phyloP scores from a whole-genome alignment of 2,329 filamentous ascomycete genomes.

The Pseudogymnoascus sp. region DNA sequence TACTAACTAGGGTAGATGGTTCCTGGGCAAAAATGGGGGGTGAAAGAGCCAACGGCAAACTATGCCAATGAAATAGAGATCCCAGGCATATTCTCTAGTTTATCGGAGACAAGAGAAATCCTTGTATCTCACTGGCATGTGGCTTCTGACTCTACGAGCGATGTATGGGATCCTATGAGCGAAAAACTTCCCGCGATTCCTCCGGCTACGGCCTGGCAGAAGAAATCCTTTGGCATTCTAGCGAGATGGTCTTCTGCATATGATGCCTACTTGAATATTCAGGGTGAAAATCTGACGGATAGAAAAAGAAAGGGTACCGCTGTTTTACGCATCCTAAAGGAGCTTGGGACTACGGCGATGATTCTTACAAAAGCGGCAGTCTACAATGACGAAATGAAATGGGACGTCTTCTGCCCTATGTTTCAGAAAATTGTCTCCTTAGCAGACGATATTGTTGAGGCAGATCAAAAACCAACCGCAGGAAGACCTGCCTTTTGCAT shows the following conservation, averaged over 20 bases:
- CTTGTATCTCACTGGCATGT: not conserved
- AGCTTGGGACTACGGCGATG: not conserved
- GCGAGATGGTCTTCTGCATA: not conserved
- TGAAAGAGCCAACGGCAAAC: not conserved
- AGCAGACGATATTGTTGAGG: constrained; percentile 12
- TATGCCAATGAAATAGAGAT: not conserved
- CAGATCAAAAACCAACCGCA: constrained; percentile 1
- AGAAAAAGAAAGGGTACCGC: not conserved
- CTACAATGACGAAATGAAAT: not conserved
- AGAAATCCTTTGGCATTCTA: not conserved
- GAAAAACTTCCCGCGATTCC: not conserved
- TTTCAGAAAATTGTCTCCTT: constrained; percentile 1
- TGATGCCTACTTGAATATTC: not conserved
- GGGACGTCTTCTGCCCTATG: not conserved
- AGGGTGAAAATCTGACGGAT: not conserved
- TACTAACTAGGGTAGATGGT: constrained; percentile 14
- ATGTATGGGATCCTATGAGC: not conserved
- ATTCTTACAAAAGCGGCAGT: constrained; percentile 5
- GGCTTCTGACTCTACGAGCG: not conserved
- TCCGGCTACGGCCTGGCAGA: not conserved
- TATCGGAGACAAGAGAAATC: not conserved
- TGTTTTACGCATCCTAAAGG: not conserved
- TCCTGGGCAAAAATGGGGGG: not conserved
- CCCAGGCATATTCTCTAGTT: not conserved
- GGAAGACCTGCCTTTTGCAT: not conserved